Percentiles rank a stretch among this genome's conserved stretches.
Conservation (phyloP, 2,329 filamentous ascomycete genomes). For the Cladosporium sphaerospermum region DNA sequence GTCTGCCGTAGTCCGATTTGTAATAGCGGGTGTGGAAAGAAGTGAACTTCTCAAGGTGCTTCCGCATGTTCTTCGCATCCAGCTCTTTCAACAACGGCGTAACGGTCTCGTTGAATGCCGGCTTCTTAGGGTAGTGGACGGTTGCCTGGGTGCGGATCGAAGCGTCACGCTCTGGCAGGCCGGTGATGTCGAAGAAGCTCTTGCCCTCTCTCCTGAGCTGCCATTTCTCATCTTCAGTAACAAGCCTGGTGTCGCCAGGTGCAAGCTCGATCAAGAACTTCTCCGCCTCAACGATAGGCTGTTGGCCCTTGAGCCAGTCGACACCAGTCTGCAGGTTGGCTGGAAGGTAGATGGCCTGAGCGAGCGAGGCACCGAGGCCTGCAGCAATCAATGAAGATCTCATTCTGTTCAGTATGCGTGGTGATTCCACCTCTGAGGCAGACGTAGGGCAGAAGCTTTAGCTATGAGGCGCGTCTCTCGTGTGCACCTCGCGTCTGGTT, state of each 20-base stretch:
- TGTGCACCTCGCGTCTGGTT: background rate
- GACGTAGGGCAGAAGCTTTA: background rate
- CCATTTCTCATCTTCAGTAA: constrained; percentile 95
- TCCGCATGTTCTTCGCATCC: constrained; percentile 67
- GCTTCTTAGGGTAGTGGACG: constrained; percentile 61
- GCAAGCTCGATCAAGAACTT: constrained; percentile 74
- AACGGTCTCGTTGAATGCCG: constrained; percentile 60
- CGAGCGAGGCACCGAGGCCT: constrained; percentile 18
- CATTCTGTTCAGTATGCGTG: constrained; percentile 12
- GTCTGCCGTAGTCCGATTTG: constrained; percentile 67
- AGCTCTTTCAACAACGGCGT: constrained; percentile 61
- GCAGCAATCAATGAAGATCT: constrained; percentile 17
- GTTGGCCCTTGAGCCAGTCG: constrained; percentile 11
- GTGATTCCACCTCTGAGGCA: too few relatives aligned
- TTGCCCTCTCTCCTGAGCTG: constrained; percentile 71
- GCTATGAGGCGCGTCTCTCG: background rate
- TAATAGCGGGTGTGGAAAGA: constrained; percentile 79
- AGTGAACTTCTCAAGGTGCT: constrained; percentile 71
- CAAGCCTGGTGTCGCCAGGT: constrained; percentile 77
- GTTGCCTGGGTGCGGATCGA: constrained; percentile 1
- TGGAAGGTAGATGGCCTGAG: constrained; percentile 19
- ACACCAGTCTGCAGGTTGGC: constrained; percentile 16
- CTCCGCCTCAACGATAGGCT: constrained; percentile 34
- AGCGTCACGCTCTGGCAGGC: constrained; percentile 53
- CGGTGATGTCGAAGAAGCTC: constrained; percentile 93